A percentile compares a stretch with the other conserved stretches of the same genome.
phyloP scores from a whole-genome alignment of 1,284 basidiomycete genomes.

The Tilletia caries region DNA sequence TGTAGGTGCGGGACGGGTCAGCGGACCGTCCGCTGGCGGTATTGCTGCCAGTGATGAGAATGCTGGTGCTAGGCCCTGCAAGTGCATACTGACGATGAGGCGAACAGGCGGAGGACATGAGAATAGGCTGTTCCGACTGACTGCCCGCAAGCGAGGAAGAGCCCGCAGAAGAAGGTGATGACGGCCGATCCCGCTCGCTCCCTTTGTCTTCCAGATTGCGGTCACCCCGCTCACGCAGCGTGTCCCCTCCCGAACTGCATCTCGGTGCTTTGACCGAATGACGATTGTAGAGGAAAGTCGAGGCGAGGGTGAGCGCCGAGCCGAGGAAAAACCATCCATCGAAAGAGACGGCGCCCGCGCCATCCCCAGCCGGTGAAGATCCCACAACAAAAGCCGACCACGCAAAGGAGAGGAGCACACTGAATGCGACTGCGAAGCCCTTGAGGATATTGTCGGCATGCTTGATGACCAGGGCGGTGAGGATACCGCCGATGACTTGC shows the following conservation, averaged over 20 bases:
- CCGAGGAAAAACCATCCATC: constrained; percentile 11
- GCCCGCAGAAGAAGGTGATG: not conserved
- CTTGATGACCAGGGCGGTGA: constrained; percentile 70
- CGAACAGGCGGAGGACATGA: not conserved
- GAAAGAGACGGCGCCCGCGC: not conserved
- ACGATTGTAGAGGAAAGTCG: constrained; percentile 10
- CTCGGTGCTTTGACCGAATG: no score
- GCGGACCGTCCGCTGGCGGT: no score
- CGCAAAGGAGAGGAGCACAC: constrained; percentile 87
- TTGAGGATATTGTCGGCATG: constrained; percentile 59
- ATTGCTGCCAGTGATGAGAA: no score
- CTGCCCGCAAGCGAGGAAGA: not conserved
- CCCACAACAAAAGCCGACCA: constrained; percentile 40
- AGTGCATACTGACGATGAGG: not conserved
- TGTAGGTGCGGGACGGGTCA: no score
- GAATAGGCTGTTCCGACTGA: not conserved
- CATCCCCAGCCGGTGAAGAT: not conserved
- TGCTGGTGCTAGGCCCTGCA: no score
- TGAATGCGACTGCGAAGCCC: constrained; percentile 84
- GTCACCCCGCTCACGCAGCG: no score
- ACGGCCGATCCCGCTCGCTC: no score
- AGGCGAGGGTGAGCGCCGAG: constrained; percentile 2
- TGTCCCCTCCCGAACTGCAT: no score
- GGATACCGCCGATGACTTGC: constrained; percentile 82
- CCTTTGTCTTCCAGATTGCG: no score